These are phyloP conservation scores for Phylloporus scabripes DNA, from an alignment of 768 basidiomycete species.

Conservation along the genomic window DNA sequence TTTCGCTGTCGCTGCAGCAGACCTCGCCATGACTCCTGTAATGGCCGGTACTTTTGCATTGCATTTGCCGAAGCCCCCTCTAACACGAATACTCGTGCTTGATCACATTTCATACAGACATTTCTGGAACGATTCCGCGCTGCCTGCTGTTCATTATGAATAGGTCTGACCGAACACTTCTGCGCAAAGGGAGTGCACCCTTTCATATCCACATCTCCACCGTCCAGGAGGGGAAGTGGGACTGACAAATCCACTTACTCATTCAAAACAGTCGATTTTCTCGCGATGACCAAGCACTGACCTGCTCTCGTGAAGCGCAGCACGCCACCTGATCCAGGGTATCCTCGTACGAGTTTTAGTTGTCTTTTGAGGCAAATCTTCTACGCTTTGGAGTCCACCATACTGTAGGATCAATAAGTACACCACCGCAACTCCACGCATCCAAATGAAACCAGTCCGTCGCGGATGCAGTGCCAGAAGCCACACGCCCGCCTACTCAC, in stretches of 20 bases:
- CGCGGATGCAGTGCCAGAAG: slow-evolving; percentile 14
- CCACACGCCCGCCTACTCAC: slow-evolving; percentile 1
- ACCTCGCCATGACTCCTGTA: slow-evolving; percentile 2
- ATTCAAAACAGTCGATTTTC: background rate
- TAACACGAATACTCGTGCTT: no score
- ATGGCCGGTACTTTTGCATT: no score
- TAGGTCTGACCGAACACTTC: background rate
- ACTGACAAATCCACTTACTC: background rate
- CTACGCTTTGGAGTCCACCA: background rate
- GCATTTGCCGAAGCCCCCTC: no score
- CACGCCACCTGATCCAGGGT: slow-evolving; percentile 2
- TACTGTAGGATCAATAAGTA: slow-evolving; percentile 6
- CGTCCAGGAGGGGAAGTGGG: background rate
- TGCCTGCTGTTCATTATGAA: slow-evolving; percentile 3
- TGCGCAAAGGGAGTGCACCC: background rate
- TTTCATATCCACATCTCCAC: background rate
- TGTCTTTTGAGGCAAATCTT: background rate
- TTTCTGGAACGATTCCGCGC: background rate
- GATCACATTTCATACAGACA: slow-evolving; percentile 11
- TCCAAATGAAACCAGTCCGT: background rate
- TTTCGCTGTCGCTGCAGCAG: slow-evolving; percentile 5
- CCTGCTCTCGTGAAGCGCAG: background rate
- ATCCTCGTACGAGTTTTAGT: slow-evolving; percentile 2
- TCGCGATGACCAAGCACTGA: background rate
- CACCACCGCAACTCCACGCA: background rate